Conservation (phyloP, 176 grass and related monocot species). For the Aechmea fasciata region DNA sequence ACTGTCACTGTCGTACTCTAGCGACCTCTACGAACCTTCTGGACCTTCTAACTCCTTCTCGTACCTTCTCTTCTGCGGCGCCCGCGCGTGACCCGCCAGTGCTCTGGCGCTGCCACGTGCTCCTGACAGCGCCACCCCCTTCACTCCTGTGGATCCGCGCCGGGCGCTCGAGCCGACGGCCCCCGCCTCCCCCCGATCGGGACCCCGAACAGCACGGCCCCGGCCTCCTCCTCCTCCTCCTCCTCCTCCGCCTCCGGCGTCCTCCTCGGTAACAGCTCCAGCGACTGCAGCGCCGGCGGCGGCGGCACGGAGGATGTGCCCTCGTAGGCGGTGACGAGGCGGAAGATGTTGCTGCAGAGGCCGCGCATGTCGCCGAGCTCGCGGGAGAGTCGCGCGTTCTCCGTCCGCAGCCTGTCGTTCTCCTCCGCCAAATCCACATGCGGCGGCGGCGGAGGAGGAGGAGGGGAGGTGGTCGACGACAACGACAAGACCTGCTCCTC, state of each 20-base stretch:
- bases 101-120: too few species aligned
- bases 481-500: constrained; percentile 48
- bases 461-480: constrained; percentile 10
- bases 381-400: constrained; percentile 57
- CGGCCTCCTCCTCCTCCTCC: constrained; percentile 6
- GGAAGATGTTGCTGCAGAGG: constrained; percentile 51
- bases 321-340: constrained; percentile 32
- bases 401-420: constrained; percentile 57
- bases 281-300: not conserved
- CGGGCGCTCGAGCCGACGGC: not conserved
- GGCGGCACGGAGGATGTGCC: not conserved
- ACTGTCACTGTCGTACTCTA: too few species aligned
- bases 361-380: constrained; percentile 58
- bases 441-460: constrained; percentile 11
- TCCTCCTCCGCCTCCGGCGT: not conserved
- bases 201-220: constrained; percentile 50
- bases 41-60: too few species aligned
- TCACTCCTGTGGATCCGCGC: not conserved
- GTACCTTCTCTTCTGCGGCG: too few species aligned
- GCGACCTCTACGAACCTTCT: too few species aligned
- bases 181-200: constrained; percentile 26
- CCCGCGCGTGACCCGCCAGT: too few species aligned
- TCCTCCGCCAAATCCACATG: constrained; percentile 52
- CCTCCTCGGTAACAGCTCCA: constrained; percentile 7
- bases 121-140: not conserved